Evolutionary conservation across 768 basidiomycete genomes (phyloP), one percentile per base, ranked within the genome.

Genomic region (Mycena filopes): DNA sequence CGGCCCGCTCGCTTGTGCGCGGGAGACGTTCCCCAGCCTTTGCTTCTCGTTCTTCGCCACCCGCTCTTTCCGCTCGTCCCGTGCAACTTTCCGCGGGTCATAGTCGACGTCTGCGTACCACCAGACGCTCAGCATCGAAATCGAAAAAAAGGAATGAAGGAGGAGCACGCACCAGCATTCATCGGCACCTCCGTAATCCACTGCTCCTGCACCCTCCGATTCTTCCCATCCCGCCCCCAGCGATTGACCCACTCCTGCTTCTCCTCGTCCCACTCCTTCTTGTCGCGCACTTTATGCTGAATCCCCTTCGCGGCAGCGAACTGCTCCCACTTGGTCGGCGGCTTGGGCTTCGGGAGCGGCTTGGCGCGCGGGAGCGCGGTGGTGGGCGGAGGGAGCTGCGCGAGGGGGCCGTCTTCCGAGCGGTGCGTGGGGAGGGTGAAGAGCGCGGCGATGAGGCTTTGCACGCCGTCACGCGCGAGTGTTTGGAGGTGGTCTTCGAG

Each of bases 261-360:
- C 77, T 97, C 96, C 71, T 99, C 96, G 76, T 99, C 96, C 93
- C 94, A 99, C 6, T 89, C 86, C 71, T 89, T 89, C 80, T 86
- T 92, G 15, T 97, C 94, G 47, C 87, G 87, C 50, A 80, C 85
- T 73, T 81, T 87, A 72, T 98, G 88, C 72, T 88, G 87, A 72
- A 99, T 99, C 40, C 98, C 98, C 81, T 98, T 98, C 40, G 93
- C 90, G 49, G 89, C 88, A 6, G 97, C 97, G 73, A 99, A 99
- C 60, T 87, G 84, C 81, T 99, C 94, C 98, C 98, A 99, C 78
- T 98, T 99, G 9, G 97, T 99, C 36, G 85, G 88, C 11, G 91
- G 90, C 78, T 97, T 98, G 3, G 93, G 92, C 72, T 95, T 96
- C 0, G 96, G 98, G 3, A 99, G 82, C 0, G 93, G 94, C 76